A percentile compares a stretch with the other conserved stretches of the same genome.
Conservation (phyloP, 352 stramenopile species). For the Phytophthora litchii region DNA sequence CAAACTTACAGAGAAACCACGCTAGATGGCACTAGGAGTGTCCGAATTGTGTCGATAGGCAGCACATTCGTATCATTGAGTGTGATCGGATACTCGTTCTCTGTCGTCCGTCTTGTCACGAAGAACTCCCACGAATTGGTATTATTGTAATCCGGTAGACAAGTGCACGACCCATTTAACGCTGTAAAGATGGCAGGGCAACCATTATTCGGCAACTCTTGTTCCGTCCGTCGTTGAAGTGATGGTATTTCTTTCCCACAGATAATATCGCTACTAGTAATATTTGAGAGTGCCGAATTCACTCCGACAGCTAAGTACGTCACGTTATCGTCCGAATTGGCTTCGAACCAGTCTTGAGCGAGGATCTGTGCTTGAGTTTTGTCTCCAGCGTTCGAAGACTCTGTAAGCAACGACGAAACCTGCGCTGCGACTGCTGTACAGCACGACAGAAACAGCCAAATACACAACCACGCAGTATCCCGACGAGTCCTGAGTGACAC, state of each 20-base stretch:
- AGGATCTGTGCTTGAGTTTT: slow-evolving; percentile 26
- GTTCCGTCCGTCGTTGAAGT: slow-evolving; percentile 32
- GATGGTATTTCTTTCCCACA: slow-evolving; percentile 41
- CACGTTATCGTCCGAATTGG: slow-evolving; percentile 37
- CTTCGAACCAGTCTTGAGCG: slow-evolving; percentile 40
- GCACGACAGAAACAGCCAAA: neutral
- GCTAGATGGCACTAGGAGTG: slow-evolving; percentile 39
- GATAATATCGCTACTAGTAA: slow-evolving; percentile 35
- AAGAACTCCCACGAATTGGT: slow-evolving; percentile 40
- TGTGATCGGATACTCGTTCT: slow-evolving; percentile 13
- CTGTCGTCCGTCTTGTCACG: slow-evolving; percentile 17
- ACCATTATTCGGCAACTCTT: slow-evolving; percentile 36
- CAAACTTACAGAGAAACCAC: slow-evolving; percentile 36
- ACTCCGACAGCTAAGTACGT: slow-evolving; percentile 41
- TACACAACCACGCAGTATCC: neutral
- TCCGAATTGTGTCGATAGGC: slow-evolving; percentile 41
- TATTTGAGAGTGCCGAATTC: slow-evolving; percentile 32
- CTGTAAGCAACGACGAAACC: slow-evolving; percentile 14
- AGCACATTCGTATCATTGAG: slow-evolving; percentile 28
- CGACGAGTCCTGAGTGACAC: neutral
- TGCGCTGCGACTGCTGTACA: slow-evolving; percentile 1
- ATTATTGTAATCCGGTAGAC: slow-evolving; percentile 32
- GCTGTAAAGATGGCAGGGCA: slow-evolving; percentile 42
- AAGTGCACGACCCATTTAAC: slow-evolving; percentile 54
- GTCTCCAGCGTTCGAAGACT: neutral